Base-by-base conservation (phyloP, 768 basidiomycete species). In the Tylopilus intermedius region DNA sequence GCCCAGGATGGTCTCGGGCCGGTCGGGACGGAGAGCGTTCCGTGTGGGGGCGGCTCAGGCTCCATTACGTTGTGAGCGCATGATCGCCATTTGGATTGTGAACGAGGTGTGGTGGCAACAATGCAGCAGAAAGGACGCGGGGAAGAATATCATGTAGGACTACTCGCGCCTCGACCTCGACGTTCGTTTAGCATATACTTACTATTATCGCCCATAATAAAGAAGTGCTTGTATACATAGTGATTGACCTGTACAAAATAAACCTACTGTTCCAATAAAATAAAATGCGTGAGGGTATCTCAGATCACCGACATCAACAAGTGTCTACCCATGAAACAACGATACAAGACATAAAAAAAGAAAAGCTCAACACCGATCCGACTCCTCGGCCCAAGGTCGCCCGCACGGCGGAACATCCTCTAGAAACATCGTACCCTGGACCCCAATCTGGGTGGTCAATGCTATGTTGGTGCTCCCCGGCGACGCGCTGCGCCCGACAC, bases 381-480 rank as follows among this genome's bases (percentile, higher is more conserved):
- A 15, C 8, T 18, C 37, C 2, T 18, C n/a, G 2, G 9, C 18
- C n/a, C 38, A 8, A 21, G 18, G 38, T 21, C 38, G n/a, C 9
- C 38, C 38, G 18, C n/a, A 39, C 18, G 38, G 38, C n/a, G 38
- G 38, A 21, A 39, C 18, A 14, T 39, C 38, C n/a, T 39, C 38
- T 2, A 39, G 38, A 21, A 18, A 39, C n/a, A 7, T 18, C 38
- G 11, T 39, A 18, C 38, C 8, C 38, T 39, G 38, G 7, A 18
- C 9, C 38, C 38, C n/a, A 10, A 39, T 39, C 1, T 61, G 49
- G 4, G 51, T 61, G 11, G 59, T 53, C 2, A 61, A 35, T 2
- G 35, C 46, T 5, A 40, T 11, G 33, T 33, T 18, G 10, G 5
- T 32, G 8, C 8, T 30, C 24, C 40, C 38, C 18, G 7, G 6